Evolutionary conservation across 2,329 filamentous ascomycete genomes (phyloP).

Genomic region (Alternaria triticimaculans): DNA sequence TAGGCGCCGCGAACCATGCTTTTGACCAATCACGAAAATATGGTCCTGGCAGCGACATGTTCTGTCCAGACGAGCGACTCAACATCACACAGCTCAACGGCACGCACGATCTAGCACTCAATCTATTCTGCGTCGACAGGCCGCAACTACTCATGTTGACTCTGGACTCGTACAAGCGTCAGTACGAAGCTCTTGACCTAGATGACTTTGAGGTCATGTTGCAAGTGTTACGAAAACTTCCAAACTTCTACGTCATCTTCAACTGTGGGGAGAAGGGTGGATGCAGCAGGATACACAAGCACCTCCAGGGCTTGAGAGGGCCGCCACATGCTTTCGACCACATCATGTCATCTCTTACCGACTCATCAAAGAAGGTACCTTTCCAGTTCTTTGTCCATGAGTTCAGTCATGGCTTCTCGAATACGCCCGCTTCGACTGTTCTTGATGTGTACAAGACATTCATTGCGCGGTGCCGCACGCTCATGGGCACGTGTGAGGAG

Average conservation of each 20-base stretch:
- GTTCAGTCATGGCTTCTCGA: slow-evolving; percentile 30
- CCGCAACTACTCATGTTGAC: slow-evolving; percentile 59
- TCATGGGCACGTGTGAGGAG: slow-evolving; percentile 13
- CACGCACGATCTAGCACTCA: slow-evolving; percentile 56
- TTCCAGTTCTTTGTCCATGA: slow-evolving; percentile 46
- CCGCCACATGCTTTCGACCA: slow-evolving; percentile 40
- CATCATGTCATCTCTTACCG: slow-evolving; percentile 29
- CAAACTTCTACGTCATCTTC: slow-evolving; percentile 52
- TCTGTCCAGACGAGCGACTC: slow-evolving; percentile 53
- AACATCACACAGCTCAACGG: slow-evolving; percentile 50
- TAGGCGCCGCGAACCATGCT: slow-evolving; percentile 25
- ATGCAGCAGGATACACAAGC: slow-evolving; percentile 59
- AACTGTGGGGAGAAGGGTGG: slow-evolving; percentile 57
- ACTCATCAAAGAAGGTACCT: slow-evolving; percentile 34
- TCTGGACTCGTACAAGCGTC: slow-evolving; percentile 55
- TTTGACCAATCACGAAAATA: slow-evolving; percentile 31
- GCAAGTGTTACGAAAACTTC: slow-evolving; percentile 39
- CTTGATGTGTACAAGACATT: slow-evolving; percentile 27
- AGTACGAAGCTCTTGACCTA: slow-evolving; percentile 51
- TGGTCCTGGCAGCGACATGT: slow-evolving; percentile 51
- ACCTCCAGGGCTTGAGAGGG: slow-evolving; percentile 53
- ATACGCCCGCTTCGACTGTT: slow-evolving; percentile 13
- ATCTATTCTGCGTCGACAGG: slow-evolving; percentile 58
- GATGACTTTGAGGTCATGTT: slow-evolving; percentile 53
- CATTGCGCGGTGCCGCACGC: slow-evolving; percentile 18